Conservation (phyloP, 371 early-diverging fungal genomes). For the Nematocida displodere region DNA sequence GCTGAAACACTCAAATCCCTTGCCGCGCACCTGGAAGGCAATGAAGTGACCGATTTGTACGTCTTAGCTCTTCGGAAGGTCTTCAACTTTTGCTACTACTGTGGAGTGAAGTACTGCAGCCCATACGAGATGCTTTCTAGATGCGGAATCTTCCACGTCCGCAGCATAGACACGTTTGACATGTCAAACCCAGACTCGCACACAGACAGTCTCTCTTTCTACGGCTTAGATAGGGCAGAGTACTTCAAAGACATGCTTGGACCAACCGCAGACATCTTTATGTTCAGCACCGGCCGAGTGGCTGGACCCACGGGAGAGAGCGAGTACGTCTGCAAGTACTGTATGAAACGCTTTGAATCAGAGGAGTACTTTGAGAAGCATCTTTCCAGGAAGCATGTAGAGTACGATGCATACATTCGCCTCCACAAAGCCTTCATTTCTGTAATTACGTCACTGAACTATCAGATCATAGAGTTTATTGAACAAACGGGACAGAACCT, state of each 20-base stretch:
- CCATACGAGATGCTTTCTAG: constrained; percentile 35
- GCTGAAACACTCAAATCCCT: constrained; percentile 8
- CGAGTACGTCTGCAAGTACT: constrained; percentile 40
- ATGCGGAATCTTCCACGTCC: constrained; percentile 36
- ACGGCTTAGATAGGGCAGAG: constrained; percentile 7
- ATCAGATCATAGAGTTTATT: constrained; percentile 30
- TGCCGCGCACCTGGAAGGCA: background rate
- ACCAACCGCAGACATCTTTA: background rate
- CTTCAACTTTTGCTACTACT: constrained; percentile 50
- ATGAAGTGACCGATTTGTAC: constrained; percentile 31
- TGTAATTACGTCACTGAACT: constrained; percentile 7
- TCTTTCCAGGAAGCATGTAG: constrained; percentile 21
- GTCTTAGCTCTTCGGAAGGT: constrained; percentile 39
- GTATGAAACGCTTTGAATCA: constrained; percentile 29
- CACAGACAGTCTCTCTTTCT: background rate
- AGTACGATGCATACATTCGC: constrained; percentile 24
- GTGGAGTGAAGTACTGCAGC: constrained; percentile 31
- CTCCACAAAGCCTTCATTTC: background rate
- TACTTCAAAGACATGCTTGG: background rate
- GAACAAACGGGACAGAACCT: constrained; percentile 11
- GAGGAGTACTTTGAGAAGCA: constrained; percentile 50
- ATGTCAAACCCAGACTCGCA: background rate
- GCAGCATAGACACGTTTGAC: constrained; percentile 8
- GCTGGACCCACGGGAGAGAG: background rate
- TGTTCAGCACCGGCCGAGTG: constrained; percentile 10